phyloP scores from a whole-genome alignment of 164 flowering plant genomes.

The Tetracentron sinense region DNA sequence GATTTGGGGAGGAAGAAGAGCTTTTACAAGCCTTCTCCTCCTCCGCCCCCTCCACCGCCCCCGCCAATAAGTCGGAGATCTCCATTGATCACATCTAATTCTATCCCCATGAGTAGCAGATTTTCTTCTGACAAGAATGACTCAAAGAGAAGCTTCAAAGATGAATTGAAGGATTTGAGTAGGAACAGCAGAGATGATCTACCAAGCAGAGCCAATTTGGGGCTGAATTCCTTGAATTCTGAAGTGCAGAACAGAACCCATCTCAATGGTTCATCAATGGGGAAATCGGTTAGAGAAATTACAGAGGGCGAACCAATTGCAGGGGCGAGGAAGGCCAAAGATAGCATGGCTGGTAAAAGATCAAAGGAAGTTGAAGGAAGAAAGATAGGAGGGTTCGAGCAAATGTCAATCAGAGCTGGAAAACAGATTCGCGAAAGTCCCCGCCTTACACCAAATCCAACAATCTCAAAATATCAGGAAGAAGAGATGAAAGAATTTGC shows the following conservation, averaged over 20 bases:
- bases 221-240: slow-evolving; percentile 2
- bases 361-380: slow-evolving; percentile 18
- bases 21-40: slow-evolving; percentile 26
- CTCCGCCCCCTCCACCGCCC: slow-evolving; percentile 24
- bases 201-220: slow-evolving; percentile 14
- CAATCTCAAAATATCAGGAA: slow-evolving; percentile 11
- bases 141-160: slow-evolving; percentile 12
- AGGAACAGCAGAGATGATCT: no score
- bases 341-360: slow-evolving; percentile 7
- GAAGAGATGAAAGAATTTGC: slow-evolving; percentile 19
- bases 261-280: slow-evolving; percentile 10
- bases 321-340: slow-evolving; percentile 10
- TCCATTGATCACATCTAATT: slow-evolving; percentile 11
- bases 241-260: slow-evolving; percentile 8
- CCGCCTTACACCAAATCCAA: slow-evolving; percentile 7
- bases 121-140: slow-evolving; percentile 16
- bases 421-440: slow-evolving; percentile 16
- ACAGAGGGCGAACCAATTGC: slow-evolving; percentile 15
- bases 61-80: slow-evolving; percentile 21
- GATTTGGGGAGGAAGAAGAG: slow-evolving; percentile 42
- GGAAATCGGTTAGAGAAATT: slow-evolving; percentile 29
- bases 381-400: slow-evolving; percentile 3
- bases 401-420: background rate
- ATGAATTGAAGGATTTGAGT: slow-evolving; percentile 26
- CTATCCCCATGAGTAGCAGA: slow-evolving; percentile 14